phyloP scores from a whole-genome alignment of 345 rosid species.

The Syzygium aromaticum region DNA sequence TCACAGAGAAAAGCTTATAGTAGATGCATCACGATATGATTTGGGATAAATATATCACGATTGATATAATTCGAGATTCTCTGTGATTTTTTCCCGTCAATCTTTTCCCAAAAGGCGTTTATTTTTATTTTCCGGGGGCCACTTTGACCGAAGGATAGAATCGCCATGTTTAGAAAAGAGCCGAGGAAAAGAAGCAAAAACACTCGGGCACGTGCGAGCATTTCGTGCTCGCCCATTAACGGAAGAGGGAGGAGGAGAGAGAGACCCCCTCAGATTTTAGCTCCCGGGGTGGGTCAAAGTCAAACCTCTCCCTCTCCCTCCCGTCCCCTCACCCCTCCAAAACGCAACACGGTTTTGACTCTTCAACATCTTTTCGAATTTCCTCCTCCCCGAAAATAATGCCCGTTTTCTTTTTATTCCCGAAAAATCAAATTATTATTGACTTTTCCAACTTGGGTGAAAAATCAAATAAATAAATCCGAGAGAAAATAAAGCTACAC shows the following conservation, averaged over 20 bases:
- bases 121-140: neutral
- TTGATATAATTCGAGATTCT: too few relatives aligned
- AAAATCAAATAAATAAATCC: neutral
- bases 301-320: neutral
- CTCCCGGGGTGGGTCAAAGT: neutral
- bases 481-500: neutral
- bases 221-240: neutral
- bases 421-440: neutral
- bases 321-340: neutral
- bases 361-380: neutral
- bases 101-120: neutral
- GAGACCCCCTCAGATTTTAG: neutral
- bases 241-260: neutral
- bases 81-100: too few relatives aligned
- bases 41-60: too few relatives aligned
- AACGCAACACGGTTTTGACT: conserved; percentile 44
- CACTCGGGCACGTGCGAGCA: neutral
- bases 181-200: neutral
- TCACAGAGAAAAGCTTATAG: too few relatives aligned
- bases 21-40: too few relatives aligned
- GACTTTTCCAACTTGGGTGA: conserved; percentile 2
- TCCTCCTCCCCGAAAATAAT: neutral
- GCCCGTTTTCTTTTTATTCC: neutral
- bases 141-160: neutral
- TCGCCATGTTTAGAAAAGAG: neutral